Conservation (phyloP, 352 stramenopile species). For the Hyaloperonospora arabidopsidis region DNA sequence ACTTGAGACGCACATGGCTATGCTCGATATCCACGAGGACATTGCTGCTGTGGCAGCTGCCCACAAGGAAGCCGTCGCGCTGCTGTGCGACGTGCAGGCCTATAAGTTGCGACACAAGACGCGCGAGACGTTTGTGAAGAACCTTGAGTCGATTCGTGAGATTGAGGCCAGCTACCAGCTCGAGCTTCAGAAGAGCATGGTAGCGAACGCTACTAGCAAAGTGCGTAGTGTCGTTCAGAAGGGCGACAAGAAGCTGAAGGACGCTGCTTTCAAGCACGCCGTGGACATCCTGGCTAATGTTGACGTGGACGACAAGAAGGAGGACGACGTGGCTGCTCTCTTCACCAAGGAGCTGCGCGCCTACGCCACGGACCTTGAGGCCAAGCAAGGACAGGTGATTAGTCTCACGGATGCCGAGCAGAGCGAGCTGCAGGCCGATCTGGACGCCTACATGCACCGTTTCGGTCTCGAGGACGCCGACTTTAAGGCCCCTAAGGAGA, state of each 20-base stretch:
- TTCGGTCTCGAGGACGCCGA: conserved; percentile 71
- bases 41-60: conserved; percentile 64
- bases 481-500: conserved; percentile 76
- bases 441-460: conserved; percentile 84
- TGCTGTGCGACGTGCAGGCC: conserved; percentile 81
- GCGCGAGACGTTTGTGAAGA: conserved; percentile 80
- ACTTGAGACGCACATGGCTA: conserved; percentile 68
- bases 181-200: conserved; percentile 81
- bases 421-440: conserved; percentile 72
- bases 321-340: conserved; percentile 73
- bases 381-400: conserved; percentile 72
- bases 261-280: conserved; percentile 77
- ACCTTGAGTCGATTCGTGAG: conserved; percentile 79
- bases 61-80: conserved; percentile 72
- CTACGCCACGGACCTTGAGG: conserved; percentile 64
- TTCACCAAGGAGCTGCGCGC: conserved; percentile 79
- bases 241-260: conserved; percentile 82
- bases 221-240: conserved; percentile 65
- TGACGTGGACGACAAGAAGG: conserved; percentile 65
- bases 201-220: conserved; percentile 59
- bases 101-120: conserved; percentile 86
- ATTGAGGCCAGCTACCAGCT: conserved; percentile 77
- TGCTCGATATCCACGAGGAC: conserved; percentile 83
- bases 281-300: conserved; percentile 73
- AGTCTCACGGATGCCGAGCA: conserved; percentile 70